Evolutionary conservation across 2,329 filamentous ascomycete species (phyloP).

Genomic region (Penicillium palitans): DNA sequence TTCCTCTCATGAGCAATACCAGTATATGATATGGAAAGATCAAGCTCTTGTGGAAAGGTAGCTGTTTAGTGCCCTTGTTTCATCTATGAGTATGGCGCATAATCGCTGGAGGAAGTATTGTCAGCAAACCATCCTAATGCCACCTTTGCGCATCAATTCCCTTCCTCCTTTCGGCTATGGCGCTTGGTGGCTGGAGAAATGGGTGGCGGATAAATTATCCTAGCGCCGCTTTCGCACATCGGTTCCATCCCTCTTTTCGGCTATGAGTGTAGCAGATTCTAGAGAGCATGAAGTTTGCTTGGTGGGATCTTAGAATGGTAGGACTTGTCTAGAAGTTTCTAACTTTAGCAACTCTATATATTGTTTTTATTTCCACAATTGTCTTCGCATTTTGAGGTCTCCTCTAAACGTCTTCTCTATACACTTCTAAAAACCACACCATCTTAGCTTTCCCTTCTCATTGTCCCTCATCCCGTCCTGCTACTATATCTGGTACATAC

Average conservation of each 20-base stretch:
- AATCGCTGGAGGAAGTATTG: too few relatives aligned
- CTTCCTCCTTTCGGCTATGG: too few relatives aligned
- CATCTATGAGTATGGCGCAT: neutral
- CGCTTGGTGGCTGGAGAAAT: neutral
- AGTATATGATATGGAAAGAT: neutral
- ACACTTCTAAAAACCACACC: too few relatives aligned
- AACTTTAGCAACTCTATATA: too few relatives aligned
- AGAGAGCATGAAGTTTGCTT: neutral
- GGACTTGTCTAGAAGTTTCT: too few relatives aligned
- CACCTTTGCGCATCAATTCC: too few relatives aligned
- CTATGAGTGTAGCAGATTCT: neutral
- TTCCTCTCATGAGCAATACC: neutral
- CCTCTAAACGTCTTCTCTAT: too few relatives aligned
- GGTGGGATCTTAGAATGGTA: too few relatives aligned
- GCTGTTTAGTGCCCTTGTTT: neutral
- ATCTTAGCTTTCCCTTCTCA: neutral
- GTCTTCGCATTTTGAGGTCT: neutral
- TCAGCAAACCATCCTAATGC: too few relatives aligned
- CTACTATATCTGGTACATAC: neutral
- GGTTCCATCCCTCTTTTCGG: neutral
- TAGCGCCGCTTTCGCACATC: neutral
- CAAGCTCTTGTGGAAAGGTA: neutral
- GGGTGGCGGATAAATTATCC: neutral
- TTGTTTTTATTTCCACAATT: neutral
- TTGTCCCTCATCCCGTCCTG: neutral